Evolutionary conservation across 176 grass and related monocot genomes (phyloP).

Genomic region (Guadua angustifolia): DNA sequence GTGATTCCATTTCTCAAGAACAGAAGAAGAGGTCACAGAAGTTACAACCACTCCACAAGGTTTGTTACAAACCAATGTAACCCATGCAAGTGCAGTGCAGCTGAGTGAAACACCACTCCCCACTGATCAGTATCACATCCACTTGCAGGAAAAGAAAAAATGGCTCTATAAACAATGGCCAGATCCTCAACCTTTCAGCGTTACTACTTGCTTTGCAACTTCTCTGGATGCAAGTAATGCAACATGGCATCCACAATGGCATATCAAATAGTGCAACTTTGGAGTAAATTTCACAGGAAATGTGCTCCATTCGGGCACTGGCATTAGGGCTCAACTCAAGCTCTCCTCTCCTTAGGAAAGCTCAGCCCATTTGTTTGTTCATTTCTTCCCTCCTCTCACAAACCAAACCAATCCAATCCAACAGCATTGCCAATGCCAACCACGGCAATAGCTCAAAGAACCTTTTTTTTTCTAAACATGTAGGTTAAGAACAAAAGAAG

Average conservation of each 20-base stretch:
- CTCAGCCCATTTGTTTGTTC: slow-evolving; percentile 52
- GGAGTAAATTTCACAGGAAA: slow-evolving; percentile 45
- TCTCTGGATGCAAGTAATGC: slow-evolving; percentile 29
- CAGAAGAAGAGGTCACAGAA: slow-evolving; percentile 52
- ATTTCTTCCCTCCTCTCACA: slow-evolving; percentile 44
- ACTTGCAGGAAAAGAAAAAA: slow-evolving; percentile 53
- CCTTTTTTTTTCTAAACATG: slow-evolving; percentile 42
- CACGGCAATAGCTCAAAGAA: slow-evolving; percentile 57
- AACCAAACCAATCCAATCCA: slow-evolving; percentile 65
- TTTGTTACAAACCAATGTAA: slow-evolving; percentile 51
- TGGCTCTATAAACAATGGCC: slow-evolving; percentile 55
- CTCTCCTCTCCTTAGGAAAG: slow-evolving; percentile 68
- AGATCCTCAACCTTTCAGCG: slow-evolving; percentile 51
- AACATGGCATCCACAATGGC: slow-evolving; percentile 47
- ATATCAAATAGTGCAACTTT: slow-evolving; percentile 42
- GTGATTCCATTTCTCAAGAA: slow-evolving; percentile 55
- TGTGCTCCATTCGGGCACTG: slow-evolving; percentile 43
- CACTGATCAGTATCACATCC: slow-evolving; percentile 48
- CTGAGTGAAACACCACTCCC: slow-evolving; percentile 59
- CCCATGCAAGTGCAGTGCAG: slow-evolving; percentile 47
- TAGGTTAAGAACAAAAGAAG: slow-evolving; percentile 17
- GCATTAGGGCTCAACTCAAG: slow-evolving; percentile 43
- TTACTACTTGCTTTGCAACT: slow-evolving; percentile 40
- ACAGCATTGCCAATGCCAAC: slow-evolving; percentile 52
- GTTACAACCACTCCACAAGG: slow-evolving; percentile 44